phyloP scores from a whole-genome alignment of 202 grass and related monocot genomes.

The Tripidium arundinaceum region DNA sequence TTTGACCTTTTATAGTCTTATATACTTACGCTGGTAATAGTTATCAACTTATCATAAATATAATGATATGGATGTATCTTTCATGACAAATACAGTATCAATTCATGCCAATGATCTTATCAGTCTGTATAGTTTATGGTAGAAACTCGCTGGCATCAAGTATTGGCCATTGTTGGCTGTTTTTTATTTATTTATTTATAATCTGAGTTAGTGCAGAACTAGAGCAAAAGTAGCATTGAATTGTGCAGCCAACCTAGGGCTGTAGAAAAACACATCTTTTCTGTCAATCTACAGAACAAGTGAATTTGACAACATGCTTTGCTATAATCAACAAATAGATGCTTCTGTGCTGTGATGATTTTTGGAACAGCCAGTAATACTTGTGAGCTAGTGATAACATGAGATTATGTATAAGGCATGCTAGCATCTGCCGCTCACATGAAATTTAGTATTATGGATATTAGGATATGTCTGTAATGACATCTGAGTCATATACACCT shows the following conservation, averaged over 20 bases:
- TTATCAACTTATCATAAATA: neutral
- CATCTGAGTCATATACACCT: neutral
- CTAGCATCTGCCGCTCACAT: neutral
- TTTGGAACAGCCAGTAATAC: neutral
- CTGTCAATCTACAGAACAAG: neutral
- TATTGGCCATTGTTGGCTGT: neutral
- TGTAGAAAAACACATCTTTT: neutral
- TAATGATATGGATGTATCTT: neutral
- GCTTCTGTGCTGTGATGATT: neutral
- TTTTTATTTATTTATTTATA: no score
- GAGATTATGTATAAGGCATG: neutral
- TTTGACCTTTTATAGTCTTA: neutral
- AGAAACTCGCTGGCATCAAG: no score
- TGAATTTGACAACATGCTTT: neutral
- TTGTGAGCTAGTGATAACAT: neutral
- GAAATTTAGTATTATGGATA: neutral
- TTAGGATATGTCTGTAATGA: neutral
- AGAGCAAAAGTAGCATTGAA: neutral
- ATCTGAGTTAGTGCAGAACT: neutral
- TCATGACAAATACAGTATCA: neutral
- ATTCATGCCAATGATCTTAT: neutral
- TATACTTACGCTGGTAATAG: neutral
- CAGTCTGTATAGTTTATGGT: neutral
- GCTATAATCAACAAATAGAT: neutral
- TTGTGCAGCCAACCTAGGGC: neutral